These are phyloP conservation scores for Ceriops zippeliana DNA, from an alignment of 345 rosid species.

Conservation along the genomic window DNA sequence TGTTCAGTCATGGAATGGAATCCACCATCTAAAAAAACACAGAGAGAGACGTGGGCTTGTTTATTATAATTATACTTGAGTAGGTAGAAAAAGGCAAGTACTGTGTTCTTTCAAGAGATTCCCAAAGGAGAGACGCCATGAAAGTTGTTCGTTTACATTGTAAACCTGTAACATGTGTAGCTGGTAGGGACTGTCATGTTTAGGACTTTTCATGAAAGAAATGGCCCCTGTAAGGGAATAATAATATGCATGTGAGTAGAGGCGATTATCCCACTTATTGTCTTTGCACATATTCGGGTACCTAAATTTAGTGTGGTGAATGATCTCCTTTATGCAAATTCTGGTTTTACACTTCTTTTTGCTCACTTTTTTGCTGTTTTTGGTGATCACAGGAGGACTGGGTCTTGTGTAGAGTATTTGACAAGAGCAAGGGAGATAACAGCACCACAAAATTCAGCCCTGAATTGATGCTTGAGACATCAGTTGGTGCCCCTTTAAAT, in stretches of 20 bases:
- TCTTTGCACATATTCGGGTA: too few species aligned
- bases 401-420: conserved; percentile 90
- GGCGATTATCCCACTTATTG: too few species aligned
- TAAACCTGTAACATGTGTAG: too few species aligned
- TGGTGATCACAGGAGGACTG: conserved; percentile 69
- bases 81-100: neutral
- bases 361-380: neutral
- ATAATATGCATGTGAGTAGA: too few species aligned
- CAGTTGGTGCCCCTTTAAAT: conserved; percentile 13
- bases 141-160: conserved; percentile 12
- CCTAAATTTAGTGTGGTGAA: neutral
- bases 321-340: neutral
- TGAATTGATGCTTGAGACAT: conserved; percentile 27
- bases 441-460: conserved; percentile 21
- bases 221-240: too few species aligned
- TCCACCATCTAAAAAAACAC: neutral
- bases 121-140: conserved; percentile 6
- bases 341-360: neutral
- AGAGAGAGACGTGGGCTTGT: neutral
- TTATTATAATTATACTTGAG: neutral
- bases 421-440: conserved; percentile 55
- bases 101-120: neutral
- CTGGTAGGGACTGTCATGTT: neutral
- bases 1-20: too few species aligned
- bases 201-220: neutral